Evolutionary conservation across 805 yeast species (phyloP).

Genomic region (Alloascoidea africana): DNA sequence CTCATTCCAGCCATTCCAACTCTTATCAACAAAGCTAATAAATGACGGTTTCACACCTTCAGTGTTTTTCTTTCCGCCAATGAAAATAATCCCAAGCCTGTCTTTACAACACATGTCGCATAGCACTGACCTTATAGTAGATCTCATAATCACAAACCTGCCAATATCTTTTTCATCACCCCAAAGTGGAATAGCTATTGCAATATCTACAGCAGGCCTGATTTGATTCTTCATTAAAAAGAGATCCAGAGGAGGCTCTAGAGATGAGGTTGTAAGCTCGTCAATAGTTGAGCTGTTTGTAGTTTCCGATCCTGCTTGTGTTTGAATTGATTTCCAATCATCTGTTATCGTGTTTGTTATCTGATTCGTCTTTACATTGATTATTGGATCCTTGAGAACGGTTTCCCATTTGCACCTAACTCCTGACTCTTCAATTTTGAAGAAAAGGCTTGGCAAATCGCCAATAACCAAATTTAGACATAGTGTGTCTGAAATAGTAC

Average conservation of each 20-base stretch:
- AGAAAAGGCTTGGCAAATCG: too few relatives aligned
- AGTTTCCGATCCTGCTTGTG: too few relatives aligned
- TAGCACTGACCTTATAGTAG: background rate
- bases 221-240: too few relatives aligned
- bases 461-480: too few relatives aligned
- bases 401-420: background rate
- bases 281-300: background rate
- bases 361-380: background rate
- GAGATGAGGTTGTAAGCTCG: background rate
- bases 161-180: background rate
- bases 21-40: background rate
- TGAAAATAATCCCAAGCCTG: background rate
- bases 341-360: background rate
- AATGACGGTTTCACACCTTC: too few relatives aligned
- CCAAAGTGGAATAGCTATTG: background rate
- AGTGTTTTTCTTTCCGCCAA: conserved; percentile 1
- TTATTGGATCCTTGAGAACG: background rate
- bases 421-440: too few relatives aligned
- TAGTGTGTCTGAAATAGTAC: too few relatives aligned
- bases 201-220: background rate
- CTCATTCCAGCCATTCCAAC: background rate
- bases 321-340: too few relatives aligned
- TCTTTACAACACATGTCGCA: background rate
- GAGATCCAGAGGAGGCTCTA: background rate
- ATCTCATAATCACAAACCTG: background rate